Conservation (phyloP, 2,329 filamentous ascomycete species). For the Nakataea oryzae region DNA sequence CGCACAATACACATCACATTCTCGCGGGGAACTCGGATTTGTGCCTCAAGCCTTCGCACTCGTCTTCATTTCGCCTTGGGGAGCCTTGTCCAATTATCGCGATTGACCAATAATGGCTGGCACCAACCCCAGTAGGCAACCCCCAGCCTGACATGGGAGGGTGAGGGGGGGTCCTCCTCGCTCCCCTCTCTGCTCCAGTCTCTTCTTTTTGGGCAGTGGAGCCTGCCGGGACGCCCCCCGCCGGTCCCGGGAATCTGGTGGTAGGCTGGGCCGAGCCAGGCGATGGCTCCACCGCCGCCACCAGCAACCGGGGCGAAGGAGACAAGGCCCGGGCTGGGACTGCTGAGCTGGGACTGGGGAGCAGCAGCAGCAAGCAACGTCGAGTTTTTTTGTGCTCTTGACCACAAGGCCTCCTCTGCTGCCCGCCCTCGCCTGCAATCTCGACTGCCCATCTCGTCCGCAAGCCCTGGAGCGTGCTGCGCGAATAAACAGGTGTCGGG, state of each 20-base stretch:
- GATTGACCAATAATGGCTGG: not conserved
- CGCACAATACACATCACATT: no score
- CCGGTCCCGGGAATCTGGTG: not conserved
- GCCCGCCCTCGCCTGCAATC: no score
- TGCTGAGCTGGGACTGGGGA: no score
- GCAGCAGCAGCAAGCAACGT: not conserved
- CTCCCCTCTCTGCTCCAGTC: not conserved
- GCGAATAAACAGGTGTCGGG: no score
- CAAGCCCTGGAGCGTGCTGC: no score
- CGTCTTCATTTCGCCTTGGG: not conserved
- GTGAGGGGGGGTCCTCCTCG: no score
- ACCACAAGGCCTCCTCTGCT: no score
- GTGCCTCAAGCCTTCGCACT: not conserved
- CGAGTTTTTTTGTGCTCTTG: not conserved
- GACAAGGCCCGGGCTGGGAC: not conserved
- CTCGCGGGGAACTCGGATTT: not conserved
- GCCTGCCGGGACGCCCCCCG: no score
- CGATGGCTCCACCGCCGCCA: not conserved
- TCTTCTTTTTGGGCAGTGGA: not conserved
- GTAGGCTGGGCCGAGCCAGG: not conserved
- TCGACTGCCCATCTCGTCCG: no score
- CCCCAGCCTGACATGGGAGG: no score
- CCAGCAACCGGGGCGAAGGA: not conserved
- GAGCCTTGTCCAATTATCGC: not conserved
- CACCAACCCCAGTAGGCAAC: not conserved